Conservation (phyloP, 139 green algal species). For the Chlamydomonas eustigma region DNA sequence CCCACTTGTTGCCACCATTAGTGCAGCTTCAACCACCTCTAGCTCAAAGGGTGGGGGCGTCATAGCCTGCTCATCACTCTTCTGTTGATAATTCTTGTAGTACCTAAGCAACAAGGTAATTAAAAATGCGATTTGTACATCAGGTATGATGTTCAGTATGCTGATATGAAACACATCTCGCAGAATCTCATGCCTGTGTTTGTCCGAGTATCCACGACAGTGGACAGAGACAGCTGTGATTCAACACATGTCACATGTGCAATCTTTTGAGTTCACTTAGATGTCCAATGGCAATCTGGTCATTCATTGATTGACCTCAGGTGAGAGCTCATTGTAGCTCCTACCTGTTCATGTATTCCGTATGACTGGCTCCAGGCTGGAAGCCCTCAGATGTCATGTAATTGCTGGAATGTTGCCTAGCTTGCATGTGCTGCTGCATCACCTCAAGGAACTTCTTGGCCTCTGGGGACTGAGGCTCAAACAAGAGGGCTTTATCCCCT, state of each 20-base stretch:
- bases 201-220: no score
- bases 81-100: constrained; percentile 7
- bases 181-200: no score
- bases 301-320: no score
- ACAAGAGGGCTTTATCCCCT: background rate
- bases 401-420: background rate
- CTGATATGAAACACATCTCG: no score
- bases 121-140: background rate
- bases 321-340: no score
- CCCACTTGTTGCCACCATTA: constrained; percentile 79
- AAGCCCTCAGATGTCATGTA: no score
- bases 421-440: background rate
- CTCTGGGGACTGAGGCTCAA: background rate
- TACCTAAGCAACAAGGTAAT: no score
- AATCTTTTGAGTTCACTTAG: no score
- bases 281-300: no score
- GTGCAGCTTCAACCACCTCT: constrained; percentile 82
- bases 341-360: constrained; percentile 3
- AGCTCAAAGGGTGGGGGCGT: constrained; percentile 82
- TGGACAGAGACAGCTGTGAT: no score
- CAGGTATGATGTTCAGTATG: background rate
- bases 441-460: constrained; percentile 1
- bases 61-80: background rate
- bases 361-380: background rate
- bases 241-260: no score